phyloP scores from a whole-genome alignment of 2,329 filamentous ascomycete species.

The Lachnellula subtilissima region DNA sequence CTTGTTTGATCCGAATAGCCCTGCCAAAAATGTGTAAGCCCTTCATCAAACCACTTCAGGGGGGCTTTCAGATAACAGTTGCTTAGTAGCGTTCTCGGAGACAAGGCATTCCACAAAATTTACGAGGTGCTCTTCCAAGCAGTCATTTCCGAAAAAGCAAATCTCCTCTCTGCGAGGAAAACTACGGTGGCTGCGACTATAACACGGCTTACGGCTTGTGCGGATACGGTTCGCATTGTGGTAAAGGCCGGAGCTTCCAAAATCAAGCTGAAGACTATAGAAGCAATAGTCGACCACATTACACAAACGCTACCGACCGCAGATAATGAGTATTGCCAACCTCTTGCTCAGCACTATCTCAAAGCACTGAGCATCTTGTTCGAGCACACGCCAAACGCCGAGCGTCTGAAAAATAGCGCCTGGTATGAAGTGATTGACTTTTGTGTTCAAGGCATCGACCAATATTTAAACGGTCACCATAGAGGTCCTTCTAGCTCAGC shows the following conservation, averaged over 20 bases:
- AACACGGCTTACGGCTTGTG: conserved; percentile 61
- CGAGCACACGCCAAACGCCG: conserved; percentile 69
- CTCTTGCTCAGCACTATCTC: conserved; percentile 71
- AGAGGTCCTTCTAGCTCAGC: conserved; percentile 11
- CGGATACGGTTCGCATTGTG: conserved; percentile 65
- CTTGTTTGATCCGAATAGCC: conserved; percentile 26
- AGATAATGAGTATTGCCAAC: conserved; percentile 60
- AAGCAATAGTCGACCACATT: conserved; percentile 75
- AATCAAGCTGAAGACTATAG: conserved; percentile 72
- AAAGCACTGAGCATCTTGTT: conserved; percentile 70
- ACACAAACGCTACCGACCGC: conserved; percentile 63
- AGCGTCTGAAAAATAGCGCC: conserved; percentile 62
- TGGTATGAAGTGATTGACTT: conserved; percentile 40
- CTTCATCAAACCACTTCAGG: background rate
- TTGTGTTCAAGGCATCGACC: conserved; percentile 58
- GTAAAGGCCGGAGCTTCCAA: conserved; percentile 64
- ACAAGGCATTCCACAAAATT: conserved; percentile 76
- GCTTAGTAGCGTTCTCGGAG: conserved; percentile 47
- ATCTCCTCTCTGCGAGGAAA: conserved; percentile 52
- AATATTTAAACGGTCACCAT: conserved; percentile 35
- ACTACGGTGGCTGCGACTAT: conserved; percentile 46
- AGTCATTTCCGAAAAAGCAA: conserved; percentile 58
- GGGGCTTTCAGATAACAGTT: background rate
- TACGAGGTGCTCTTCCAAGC: conserved; percentile 76
- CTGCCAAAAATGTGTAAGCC: conserved; percentile 24